A percentile compares a stretch with the other conserved stretches of the same genome.
Conservation (phyloP, 1,284 basidiomycete genomes). For the Leccinum huronense region DNA sequence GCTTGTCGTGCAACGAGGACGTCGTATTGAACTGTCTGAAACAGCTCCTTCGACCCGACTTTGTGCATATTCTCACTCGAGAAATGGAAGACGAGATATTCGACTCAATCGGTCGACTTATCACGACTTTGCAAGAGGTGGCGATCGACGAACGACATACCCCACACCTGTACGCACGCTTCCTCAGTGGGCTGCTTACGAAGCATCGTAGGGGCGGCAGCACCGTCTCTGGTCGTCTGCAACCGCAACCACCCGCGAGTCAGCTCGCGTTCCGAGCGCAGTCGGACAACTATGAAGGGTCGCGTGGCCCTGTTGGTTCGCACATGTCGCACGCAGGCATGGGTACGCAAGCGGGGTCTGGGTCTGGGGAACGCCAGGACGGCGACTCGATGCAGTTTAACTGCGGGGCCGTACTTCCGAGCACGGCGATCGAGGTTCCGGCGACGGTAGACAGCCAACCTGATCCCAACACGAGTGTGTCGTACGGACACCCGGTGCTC, state of each 20-base stretch:
- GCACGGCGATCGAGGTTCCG: too few species aligned
- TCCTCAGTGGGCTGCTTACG: slow-evolving; percentile 66
- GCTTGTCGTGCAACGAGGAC: neutral
- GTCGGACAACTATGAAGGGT: slow-evolving; percentile 3
- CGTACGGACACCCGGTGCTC: too few species aligned
- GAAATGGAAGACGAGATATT: slow-evolving; percentile 69
- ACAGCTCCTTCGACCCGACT: slow-evolving; percentile 73
- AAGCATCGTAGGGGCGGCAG: slow-evolving; percentile 65
- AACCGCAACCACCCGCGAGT: slow-evolving; percentile 29
- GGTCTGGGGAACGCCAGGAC: too few species aligned
- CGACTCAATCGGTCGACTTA: slow-evolving; percentile 66
- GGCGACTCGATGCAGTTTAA: too few species aligned
- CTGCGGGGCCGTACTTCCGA: too few species aligned
- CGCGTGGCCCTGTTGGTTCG: slow-evolving; percentile 13
- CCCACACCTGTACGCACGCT: slow-evolving; percentile 76
- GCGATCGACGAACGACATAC: slow-evolving; percentile 81
- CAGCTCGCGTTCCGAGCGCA: slow-evolving; percentile 20
- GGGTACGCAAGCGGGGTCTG: too few species aligned
- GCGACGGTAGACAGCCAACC: too few species aligned
- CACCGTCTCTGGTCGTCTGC: slow-evolving; percentile 31
- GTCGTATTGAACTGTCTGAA: slow-evolving; percentile 1
- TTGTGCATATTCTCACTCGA: slow-evolving; percentile 52
- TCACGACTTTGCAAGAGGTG: slow-evolving; percentile 68
- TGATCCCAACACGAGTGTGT: too few species aligned
- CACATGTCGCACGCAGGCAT: too few species aligned